These are phyloP conservation scores for Fusarium sublunatum DNA, from an alignment of 2,329 filamentous ascomycete genomes.

Conservation along the genomic window DNA sequence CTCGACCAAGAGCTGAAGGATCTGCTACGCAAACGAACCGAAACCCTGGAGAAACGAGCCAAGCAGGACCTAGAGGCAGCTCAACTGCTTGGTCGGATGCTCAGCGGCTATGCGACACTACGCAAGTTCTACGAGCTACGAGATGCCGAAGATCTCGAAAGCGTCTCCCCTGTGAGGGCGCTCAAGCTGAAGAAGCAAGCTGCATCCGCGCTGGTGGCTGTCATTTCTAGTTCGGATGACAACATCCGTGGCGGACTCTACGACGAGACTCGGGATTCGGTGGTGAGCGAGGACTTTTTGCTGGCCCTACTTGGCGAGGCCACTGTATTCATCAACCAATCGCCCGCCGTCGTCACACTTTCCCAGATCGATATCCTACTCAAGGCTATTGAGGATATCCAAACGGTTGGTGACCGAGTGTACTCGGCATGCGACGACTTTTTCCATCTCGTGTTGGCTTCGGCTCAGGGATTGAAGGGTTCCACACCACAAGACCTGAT, in stretches of 20 bases:
- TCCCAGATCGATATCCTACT: slow-evolving; percentile 80
- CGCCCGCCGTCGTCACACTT: slow-evolving; percentile 67
- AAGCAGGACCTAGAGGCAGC: slow-evolving; percentile 83
- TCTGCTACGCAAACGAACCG: slow-evolving; percentile 77
- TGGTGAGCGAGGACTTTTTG: slow-evolving; percentile 89
- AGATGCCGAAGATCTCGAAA: slow-evolving; percentile 61
- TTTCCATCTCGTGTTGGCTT: slow-evolving; percentile 78
- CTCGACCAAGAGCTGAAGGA: slow-evolving; percentile 78
- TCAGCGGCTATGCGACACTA: slow-evolving; percentile 92
- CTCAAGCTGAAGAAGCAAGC: slow-evolving; percentile 74
- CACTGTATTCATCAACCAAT: slow-evolving; percentile 77
- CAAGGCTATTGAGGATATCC: slow-evolving; percentile 81
- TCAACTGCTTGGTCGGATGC: slow-evolving; percentile 82
- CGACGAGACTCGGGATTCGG: slow-evolving; percentile 81
- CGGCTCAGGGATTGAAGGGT: slow-evolving; percentile 71
- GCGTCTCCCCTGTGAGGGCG: slow-evolving; percentile 54
- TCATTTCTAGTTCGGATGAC: slow-evolving; percentile 87
- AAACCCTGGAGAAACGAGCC: slow-evolving; percentile 77
- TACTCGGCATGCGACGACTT: slow-evolving; percentile 82
- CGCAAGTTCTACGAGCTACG: slow-evolving; percentile 91
- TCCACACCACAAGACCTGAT: slow-evolving; percentile 75
- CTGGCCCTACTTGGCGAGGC: slow-evolving; percentile 86
- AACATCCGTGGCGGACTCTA: slow-evolving; percentile 92
- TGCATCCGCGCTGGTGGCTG: slow-evolving; percentile 79
- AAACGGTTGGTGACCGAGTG: slow-evolving; percentile 78